Evolutionary conservation across 1,284 basidiomycete species (phyloP), one percentile per base, ranked within the genome.

Genomic region (Caloboletus firmus): DNA sequence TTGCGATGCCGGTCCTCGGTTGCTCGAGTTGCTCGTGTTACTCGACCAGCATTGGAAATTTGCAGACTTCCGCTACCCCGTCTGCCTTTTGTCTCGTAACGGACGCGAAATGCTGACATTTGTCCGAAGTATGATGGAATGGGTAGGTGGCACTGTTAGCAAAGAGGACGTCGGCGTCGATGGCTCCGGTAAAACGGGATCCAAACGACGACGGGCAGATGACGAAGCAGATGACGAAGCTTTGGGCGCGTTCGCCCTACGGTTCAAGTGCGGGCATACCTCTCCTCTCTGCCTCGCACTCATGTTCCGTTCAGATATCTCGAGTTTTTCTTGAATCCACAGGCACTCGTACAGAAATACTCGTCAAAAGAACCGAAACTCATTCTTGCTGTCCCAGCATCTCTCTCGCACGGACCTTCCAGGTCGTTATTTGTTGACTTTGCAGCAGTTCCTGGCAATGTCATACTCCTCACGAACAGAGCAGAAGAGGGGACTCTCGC

Each of bases 31-130:
- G 5, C 83, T 99, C 31, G 92, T 99, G 20, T 78, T 99, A 11
- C 83, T 99, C 39, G 97, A 99, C 68, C 95, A 98, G 68, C 96
- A 99, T 69, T 99, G 97, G 97, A 90, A 89, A 49, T 98, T 86
- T 72, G 91, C 80, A 7, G 83, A 85, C 47, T 81, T 91, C 26
- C 82, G 81, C 64, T 87, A 81, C 66, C 95, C 96, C 0, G 89
- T 99, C 31, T 99, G 96, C 68, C 81, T 99, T 18, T 82, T 99
- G 42, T 93, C 91, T 55, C 81, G 87, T 32, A 96, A 93, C 2
- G 95, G 91, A 2, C 85, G 89, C 59, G 96, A 99, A 72, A 96
- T 98, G 85, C 76, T 98, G 36, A 91, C 92, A 2, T 95, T 96
- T 64, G 93, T 97, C 17, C 79, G 95, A 52, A 96, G 93, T 77